Evolutionary conservation across 169 alveolate genomes (phyloP), one percentile per base, ranked within the genome.

Genomic region (Cardiosporidium cionae): DNA sequence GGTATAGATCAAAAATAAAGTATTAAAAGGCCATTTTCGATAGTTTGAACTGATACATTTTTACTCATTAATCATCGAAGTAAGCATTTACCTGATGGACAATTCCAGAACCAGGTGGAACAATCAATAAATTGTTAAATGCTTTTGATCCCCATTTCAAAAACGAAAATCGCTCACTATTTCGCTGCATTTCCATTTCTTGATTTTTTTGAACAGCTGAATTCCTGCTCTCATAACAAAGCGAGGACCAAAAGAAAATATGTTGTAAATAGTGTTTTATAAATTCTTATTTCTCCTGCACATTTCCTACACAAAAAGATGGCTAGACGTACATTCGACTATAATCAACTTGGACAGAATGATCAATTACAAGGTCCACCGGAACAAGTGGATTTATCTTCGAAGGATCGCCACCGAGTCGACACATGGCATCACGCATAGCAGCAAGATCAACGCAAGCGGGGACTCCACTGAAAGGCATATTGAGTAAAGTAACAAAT

Each of bases 101-200:
- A 74, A 95, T 95, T 1, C 98, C 98, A 23, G 96, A 90, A 7
- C 99, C 98, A 22, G 99, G 99, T 9, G 99, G 99, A 29, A 95
- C 96, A 63, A 95, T 95, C 53, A 85, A 79, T 82, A 95, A 89
- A 87, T 94, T 94, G 63, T 91, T 70, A 85, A 95, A 94, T 65
- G 99, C 95, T 68, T 87, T 89, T 78, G 94, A 93, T 1, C 99
- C 99, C 99, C 99, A 95, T 76, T 94, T 95, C 66, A 95, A 90
- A 86, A 95, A 95, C 68, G 92, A 86, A 83, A 94, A 95, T 69
- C 99, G 86, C 80, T 95, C 99, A 62, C 84, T 58, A 88, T 95
- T 95, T 58, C 98, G 77, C 74, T 79, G 78, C 90, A 93, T 90
- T 80, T 94, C 98, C 28, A 90, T 80, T 66, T 91, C 93, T 74